Conservation (phyloP, 140 eudicot genomes). For the Ambrosia hybrid region DNA sequence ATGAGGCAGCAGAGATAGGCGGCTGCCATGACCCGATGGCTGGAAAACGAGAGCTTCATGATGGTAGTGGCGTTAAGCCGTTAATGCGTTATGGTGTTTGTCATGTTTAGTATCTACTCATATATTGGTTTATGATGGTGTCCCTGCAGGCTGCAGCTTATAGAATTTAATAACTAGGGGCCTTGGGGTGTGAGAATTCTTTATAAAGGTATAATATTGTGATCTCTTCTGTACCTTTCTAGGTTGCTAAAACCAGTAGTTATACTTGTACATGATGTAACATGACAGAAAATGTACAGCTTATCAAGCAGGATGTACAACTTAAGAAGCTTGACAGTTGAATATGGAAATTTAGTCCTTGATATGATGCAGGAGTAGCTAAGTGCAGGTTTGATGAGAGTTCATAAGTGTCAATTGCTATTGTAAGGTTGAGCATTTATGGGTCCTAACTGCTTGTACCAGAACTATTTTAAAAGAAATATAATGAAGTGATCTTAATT, state of each 20-base stretch:
- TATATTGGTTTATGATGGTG: constrained; percentile 29
- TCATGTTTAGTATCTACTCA: constrained; percentile 20
- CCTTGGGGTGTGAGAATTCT: constrained; percentile 20
- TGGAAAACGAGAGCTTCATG: constrained; percentile 30
- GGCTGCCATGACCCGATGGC: constrained; percentile 21
- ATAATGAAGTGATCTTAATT: neutral
- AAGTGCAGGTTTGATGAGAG: constrained; percentile 31
- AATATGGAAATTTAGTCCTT: constrained; percentile 23
- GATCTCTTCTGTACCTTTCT: constrained; percentile 11
- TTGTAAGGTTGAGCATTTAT: constrained; percentile 31
- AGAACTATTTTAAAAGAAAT: neutral
- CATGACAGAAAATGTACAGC: constrained; percentile 32
- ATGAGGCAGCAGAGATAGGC: neutral
- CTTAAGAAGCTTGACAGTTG: constrained; percentile 1
- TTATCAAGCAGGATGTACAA: constrained; percentile 22
- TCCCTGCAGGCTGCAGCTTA: constrained; percentile 21
- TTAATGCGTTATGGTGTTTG: neutral
- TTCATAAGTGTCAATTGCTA: constrained; percentile 28
- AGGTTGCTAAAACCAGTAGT: constrained; percentile 33
- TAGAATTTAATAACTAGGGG: constrained; percentile 23
- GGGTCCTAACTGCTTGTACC: constrained; percentile 18
- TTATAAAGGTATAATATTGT: constrained; percentile 21
- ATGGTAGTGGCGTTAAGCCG: constrained; percentile 11
- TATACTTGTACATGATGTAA: constrained; percentile 34
- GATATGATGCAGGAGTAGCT: constrained; percentile 19